phyloP scores from a whole-genome alignment of 1,284 basidiomycete species.

The Sanghuangporus sanghuang region DNA sequence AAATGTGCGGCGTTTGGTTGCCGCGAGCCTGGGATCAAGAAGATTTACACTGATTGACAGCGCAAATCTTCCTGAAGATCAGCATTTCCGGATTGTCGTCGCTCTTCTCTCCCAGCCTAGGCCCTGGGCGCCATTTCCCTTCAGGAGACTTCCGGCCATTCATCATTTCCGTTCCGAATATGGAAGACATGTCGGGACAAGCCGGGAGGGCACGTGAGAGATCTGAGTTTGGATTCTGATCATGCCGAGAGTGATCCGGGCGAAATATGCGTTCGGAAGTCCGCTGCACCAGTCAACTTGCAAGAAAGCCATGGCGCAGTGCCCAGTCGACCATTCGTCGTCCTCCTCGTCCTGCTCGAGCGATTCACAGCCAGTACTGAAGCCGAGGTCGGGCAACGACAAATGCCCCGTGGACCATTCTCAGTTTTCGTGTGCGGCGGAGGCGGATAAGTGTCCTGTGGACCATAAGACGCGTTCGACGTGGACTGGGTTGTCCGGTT shows the following conservation, averaged over 20 bases:
- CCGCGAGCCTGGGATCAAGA: neutral
- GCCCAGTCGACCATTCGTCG: constrained; percentile 23
- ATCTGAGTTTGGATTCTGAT: neutral
- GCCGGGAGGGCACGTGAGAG: no score
- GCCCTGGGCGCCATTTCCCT: neutral
- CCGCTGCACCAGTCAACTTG: neutral
- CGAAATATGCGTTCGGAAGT: neutral
- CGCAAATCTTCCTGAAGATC: neutral
- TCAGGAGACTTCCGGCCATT: no score
- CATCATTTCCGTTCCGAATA: neutral
- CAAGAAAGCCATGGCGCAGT: constrained; percentile 9
- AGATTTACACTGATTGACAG: neutral
- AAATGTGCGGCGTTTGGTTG: neutral
- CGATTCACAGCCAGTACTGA: neutral
- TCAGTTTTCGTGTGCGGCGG: neutral
- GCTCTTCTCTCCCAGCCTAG: neutral
- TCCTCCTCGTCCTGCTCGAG: neutral
- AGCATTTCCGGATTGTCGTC: constrained; percentile 1
- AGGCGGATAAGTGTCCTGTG: constrained; percentile 43
- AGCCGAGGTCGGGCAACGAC: constrained; percentile 28
- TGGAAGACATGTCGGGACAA: no score
- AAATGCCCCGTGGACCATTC: constrained; percentile 58
- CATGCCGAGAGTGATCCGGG: neutral
- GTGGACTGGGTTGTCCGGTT: constrained; percentile 33
- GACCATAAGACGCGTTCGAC: constrained; percentile 35